Percentiles rank a stretch among this genome's conserved stretches.
These are phyloP conservation scores for Hypericum androsaemum DNA, from an alignment of 345 rosid species.

Conservation along the genomic window DNA sequence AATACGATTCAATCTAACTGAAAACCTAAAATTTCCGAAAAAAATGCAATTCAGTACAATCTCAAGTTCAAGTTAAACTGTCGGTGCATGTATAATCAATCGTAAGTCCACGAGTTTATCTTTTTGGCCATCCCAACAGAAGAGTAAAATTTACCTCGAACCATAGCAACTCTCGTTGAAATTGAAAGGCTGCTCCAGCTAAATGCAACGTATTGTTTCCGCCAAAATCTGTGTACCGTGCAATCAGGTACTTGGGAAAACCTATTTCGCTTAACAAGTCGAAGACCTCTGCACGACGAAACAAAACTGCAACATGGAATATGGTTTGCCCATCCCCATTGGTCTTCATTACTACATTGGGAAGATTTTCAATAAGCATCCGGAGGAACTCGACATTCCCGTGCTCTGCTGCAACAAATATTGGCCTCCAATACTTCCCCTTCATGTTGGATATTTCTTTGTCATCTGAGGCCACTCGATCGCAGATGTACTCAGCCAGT, in stretches of 20 bases:
- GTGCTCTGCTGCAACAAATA: conserved; percentile 10
- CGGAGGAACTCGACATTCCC: conserved; percentile 31
- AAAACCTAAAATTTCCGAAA: too few species aligned
- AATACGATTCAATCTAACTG: too few species aligned
- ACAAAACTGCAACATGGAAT: conserved; percentile 13
- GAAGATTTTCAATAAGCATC: conserved; percentile 15
- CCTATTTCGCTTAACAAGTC: conserved; percentile 5
- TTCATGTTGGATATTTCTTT: background rate
- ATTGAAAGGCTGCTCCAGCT: conserved; percentile 13
- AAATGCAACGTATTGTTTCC: conserved; percentile 19
- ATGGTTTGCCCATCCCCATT: conserved; percentile 23
- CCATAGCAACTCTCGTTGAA: conserved; percentile 4
- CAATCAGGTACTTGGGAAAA: conserved; percentile 2
- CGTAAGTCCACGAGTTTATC: too few species aligned
- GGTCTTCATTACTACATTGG: conserved; percentile 27
- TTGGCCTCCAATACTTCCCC: background rate
- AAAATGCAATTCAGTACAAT: too few species aligned
- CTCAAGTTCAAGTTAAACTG: too few species aligned
- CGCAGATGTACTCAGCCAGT: background rate
- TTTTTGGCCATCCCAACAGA: too few species aligned
- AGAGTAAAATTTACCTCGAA: conserved; percentile 10
- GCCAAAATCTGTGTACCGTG: background rate
- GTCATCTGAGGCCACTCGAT: background rate
- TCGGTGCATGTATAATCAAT: background rate
- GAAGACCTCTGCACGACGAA: conserved; percentile 16